Base-by-base conservation (phyloP, 148 eudicot species). In the Cornus florida region DNA sequence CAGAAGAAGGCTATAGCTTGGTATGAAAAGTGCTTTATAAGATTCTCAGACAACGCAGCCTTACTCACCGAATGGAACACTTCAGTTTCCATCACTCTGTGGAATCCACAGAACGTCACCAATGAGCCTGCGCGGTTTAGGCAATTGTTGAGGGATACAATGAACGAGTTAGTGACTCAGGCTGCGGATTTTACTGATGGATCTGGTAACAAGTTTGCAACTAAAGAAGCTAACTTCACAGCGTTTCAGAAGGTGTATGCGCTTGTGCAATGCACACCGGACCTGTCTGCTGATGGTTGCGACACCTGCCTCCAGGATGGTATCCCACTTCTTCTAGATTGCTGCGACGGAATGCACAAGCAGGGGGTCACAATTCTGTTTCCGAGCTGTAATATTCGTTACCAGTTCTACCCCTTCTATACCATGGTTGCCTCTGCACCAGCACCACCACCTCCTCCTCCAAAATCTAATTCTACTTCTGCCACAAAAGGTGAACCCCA, bases 241-340 rank as follows among this genome's bases (percentile, higher is more conserved):
- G 39, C 33, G 2, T 23, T n/a, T 3, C 28, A 65, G 19, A 57
- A 69, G 28, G 16, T 85, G 9, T 87, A 87, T 38, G 77, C 64
- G 4, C 9, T 87, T 75, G 84, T 41, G 60, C 89, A 84, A 59
- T 87, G 89, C 75, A 82, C 89, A 3, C 87, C 86, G 1, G 89
- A 87, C 64, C 39, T 87, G 23, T 43, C 66, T 4, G 11, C 12
- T 11, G 5, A 14, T 3, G 82, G 82, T 70, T 87, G 89, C 67
- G 11, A 48, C 5, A 38, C 12, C 19, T 87, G 89, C 22, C 57
- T 84, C 60, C 46, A 17, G 10, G 33, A 0, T 32, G 85, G 68
- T 10, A 72, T 68, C 2, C 69, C 72, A 3, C 7, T 4, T 31
- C 28, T 87, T 0, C 22, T 72, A 0, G 1, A 19, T 6, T 72